Evolutionary conservation across 495 filamentous ascomycete species (phyloP).

Genomic region (Terfezia claveryi): DNA sequence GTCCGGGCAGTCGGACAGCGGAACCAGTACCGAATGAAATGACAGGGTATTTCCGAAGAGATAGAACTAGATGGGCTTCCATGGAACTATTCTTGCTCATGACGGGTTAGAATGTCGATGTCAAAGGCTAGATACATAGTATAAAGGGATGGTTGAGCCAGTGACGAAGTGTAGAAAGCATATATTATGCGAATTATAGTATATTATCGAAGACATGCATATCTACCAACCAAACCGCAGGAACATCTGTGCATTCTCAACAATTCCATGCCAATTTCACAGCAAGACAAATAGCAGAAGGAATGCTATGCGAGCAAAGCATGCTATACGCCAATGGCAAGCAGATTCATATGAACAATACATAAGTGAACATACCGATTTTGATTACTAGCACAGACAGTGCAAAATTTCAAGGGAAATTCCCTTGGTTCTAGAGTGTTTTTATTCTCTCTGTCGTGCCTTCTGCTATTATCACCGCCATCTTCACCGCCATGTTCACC

Average conservation of each 20-base stretch:
- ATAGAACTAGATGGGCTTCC: conserved; percentile 86
- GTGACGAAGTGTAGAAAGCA: too few species aligned
- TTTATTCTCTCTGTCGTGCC: background rate
- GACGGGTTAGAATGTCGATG: background rate
- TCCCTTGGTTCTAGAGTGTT: conserved; percentile 22
- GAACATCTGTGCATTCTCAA: too few species aligned
- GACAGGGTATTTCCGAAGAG: conserved; percentile 69
- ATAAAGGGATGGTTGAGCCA: background rate
- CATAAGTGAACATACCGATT: conserved; percentile 40
- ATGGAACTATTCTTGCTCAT: conserved; percentile 40
- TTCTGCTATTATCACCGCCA: too few species aligned
- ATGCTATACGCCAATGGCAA: too few species aligned
- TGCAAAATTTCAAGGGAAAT: conserved; percentile 89
- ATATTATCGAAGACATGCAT: too few species aligned
- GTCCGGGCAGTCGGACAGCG: conserved; percentile 80
- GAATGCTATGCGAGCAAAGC: too few species aligned
- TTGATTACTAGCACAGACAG: conserved; percentile 92
- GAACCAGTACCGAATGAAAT: conserved; percentile 97
- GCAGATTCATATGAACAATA: background rate
- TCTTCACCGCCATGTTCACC: too few species aligned
- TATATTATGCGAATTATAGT: too few species aligned
- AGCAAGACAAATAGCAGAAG: too few species aligned
- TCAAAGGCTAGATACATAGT: background rate
- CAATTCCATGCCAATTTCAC: too few species aligned
- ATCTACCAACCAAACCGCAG: too few species aligned